A percentile compares a stretch with the other conserved stretches of the same genome.
Evolutionary conservation across 2,329 filamentous ascomycete genomes (phyloP).

Genomic region (Pseudogymnoascus sp.): DNA sequence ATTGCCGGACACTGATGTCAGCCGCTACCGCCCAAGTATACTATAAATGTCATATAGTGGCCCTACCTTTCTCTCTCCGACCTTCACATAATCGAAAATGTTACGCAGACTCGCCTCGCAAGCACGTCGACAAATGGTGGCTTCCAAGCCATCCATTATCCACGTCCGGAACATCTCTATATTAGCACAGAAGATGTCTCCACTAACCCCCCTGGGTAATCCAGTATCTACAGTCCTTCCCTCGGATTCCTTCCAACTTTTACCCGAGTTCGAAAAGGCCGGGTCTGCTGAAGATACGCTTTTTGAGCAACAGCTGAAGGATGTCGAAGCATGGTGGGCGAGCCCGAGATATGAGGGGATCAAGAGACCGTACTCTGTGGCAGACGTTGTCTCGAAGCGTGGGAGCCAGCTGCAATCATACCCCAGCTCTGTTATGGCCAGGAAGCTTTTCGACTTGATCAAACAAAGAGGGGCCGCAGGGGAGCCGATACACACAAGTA

Average conservation of each 20-base stretch:
- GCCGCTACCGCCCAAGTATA: too few relatives aligned
- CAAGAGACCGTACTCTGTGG: conserved; percentile 85
- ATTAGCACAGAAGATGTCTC: too few relatives aligned
- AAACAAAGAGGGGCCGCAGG: conserved; percentile 69
- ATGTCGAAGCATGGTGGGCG: conserved; percentile 87
- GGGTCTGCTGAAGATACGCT: conserved; percentile 76
- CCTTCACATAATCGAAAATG: too few relatives aligned
- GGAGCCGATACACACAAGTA: conserved; percentile 88
- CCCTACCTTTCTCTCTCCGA: too few relatives aligned
- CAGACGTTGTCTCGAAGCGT: conserved; percentile 87
- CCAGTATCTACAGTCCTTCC: conserved; percentile 24
- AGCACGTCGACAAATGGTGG: too few relatives aligned
- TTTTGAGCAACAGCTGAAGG: conserved; percentile 73
- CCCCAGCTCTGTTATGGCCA: conserved; percentile 87
- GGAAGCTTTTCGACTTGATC: conserved; percentile 87
- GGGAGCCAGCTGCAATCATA: conserved; percentile 82
- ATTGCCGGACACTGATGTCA: too few relatives aligned
- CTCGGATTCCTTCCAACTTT: conserved; percentile 76
- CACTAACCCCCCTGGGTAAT: too few relatives aligned
- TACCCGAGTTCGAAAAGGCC: conserved; percentile 68
- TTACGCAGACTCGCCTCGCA: too few relatives aligned
- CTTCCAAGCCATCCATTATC: too few relatives aligned
- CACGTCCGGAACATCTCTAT: too few relatives aligned
- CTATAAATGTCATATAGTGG: too few relatives aligned
- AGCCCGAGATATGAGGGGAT: conserved; percentile 80